Conservation (phyloP, 2,329 filamentous ascomycete species). For the Hortaea werneckii region DNA sequence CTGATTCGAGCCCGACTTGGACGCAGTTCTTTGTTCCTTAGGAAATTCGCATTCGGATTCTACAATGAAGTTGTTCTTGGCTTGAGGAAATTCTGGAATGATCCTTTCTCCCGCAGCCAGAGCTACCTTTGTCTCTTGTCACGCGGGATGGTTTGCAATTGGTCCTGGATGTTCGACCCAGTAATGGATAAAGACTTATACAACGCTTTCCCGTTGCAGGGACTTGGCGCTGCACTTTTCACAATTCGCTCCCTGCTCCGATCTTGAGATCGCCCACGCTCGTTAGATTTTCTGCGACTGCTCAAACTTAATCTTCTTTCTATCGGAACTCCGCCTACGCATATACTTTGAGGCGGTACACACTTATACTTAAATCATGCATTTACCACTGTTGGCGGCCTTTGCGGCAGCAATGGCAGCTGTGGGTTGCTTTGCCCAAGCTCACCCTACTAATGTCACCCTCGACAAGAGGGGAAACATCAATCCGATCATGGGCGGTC, state of each 20-base stretch:
- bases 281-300: neutral
- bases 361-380: neutral
- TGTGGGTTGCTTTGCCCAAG: neutral
- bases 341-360: neutral
- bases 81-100: neutral
- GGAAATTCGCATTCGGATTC: neutral
- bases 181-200: neutral
- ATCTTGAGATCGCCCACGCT: neutral
- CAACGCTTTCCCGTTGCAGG: neutral
- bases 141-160: neutral
- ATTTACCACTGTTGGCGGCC: neutral
- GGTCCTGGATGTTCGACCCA: neutral
- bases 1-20: neutral
- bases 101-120: neutral
- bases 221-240: neutral
- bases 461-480: constrained; percentile 1
- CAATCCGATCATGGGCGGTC: constrained; percentile 12
- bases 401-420: neutral
- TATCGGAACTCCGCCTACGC: neutral
- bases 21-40: neutral
- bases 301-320: neutral
- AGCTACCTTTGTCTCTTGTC: neutral
- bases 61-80: neutral
- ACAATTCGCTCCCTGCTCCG: neutral
- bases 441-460: neutral